A percentile compares a stretch with the other conserved stretches of the same genome.
Evolutionary conservation across 139 green algal genomes (phyloP).

Genomic region (Coccomyxa sp.): DNA sequence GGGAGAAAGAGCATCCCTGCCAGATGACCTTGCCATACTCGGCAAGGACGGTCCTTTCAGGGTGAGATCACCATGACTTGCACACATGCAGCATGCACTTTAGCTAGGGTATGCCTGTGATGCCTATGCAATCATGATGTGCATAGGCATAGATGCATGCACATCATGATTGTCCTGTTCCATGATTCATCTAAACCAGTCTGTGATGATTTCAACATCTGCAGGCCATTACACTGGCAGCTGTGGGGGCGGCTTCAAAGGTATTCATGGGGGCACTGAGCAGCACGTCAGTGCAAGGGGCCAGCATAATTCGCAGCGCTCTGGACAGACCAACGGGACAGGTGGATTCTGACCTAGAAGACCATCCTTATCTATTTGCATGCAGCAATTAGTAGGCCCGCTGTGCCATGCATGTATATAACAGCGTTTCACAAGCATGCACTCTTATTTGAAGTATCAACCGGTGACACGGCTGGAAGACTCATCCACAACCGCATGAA

Average conservation of each 20-base stretch:
- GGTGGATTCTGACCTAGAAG: slow-evolving; percentile 4
- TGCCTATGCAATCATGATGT: too few species aligned
- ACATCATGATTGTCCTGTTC: too few species aligned
- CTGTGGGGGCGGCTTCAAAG: slow-evolving; percentile 19
- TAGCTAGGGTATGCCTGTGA: too few species aligned
- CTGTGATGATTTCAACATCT: neutral
- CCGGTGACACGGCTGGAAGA: too few species aligned
- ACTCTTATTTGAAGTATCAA: too few species aligned
- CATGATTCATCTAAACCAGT: too few species aligned
- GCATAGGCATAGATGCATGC: too few species aligned
- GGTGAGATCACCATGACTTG: neutral
- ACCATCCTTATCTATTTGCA: neutral
- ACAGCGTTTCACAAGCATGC: too few species aligned
- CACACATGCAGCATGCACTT: neutral
- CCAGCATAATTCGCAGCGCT: slow-evolving; percentile 43
- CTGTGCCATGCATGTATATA: too few species aligned
- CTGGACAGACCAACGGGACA: slow-evolving; percentile 35
- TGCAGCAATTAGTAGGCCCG: neutral
- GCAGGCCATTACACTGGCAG: slow-evolving; percentile 26
- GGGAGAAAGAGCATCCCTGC: neutral
- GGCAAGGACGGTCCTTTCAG: slow-evolving; percentile 1
- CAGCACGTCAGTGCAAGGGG: slow-evolving; percentile 8
- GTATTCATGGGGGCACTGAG: slow-evolving; percentile 17
- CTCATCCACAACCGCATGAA: neutral
- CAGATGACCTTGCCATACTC: neutral